A percentile compares a stretch with the other conserved stretches of the same genome.
phyloP scores from a whole-genome alignment of 1,284 basidiomycete genomes.

The Tilletia indica region DNA sequence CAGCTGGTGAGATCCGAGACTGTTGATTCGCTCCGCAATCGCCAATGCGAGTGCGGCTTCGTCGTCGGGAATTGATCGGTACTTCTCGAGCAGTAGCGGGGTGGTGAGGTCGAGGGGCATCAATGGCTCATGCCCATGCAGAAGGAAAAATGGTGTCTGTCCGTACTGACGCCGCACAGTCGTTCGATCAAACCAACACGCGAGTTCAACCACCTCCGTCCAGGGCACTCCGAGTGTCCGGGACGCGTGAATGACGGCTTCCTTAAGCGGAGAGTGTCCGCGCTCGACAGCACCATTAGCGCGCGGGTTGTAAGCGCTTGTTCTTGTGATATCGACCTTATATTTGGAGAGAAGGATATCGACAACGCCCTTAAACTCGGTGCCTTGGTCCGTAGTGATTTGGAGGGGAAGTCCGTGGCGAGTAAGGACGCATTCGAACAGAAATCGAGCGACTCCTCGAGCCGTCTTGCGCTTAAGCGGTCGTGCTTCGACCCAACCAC shows the following conservation, averaged over 20 bases:
- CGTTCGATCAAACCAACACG: neutral
- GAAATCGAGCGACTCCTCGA: conserved; percentile 11
- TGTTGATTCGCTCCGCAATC: neutral
- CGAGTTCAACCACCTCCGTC: neutral
- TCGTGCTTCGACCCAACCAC: conserved; percentile 19
- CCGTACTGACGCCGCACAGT: neutral
- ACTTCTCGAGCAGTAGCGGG: neutral
- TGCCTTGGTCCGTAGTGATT: neutral
- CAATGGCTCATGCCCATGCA: neutral
- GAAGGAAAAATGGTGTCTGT: neutral
- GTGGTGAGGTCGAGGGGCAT: neutral
- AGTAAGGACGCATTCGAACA: conserved; percentile 8
- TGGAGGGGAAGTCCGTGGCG: conserved; percentile 18
- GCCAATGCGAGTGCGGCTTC: neutral
- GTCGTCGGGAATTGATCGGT: neutral
- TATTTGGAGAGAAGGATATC: neutral
- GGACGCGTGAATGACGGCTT: neutral
- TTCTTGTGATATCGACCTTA: conserved; percentile 6
- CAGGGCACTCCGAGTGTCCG: neutral
- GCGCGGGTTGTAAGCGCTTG: neutral
- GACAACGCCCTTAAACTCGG: neutral
- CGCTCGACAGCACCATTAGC: conserved; percentile 1
- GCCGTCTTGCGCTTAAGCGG: neutral
- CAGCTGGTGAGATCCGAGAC: neutral
- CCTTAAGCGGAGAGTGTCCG: neutral